phyloP scores from a whole-genome alignment of 192 early-diverging fungal species.

The Gryganskiella cystojenkinii region DNA sequence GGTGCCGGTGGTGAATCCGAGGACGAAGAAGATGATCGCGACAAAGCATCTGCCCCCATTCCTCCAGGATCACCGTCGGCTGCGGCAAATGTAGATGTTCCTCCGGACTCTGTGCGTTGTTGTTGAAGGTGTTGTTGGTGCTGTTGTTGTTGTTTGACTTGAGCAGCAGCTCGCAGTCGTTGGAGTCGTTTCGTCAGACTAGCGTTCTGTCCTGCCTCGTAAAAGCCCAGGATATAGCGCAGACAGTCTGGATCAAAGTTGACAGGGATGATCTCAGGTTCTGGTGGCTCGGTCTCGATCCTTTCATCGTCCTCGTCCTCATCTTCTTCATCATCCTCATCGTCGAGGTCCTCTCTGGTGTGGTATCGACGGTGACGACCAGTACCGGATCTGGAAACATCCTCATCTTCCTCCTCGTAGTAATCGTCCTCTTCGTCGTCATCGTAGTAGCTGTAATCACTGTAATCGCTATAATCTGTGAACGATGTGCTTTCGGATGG shows the following conservation, averaged over 20 bases:
- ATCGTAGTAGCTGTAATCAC: background rate
- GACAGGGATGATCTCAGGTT: conserved; percentile 64
- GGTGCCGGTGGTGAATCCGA: background rate
- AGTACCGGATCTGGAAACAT: too few species aligned
- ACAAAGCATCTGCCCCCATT: conserved; percentile 5
- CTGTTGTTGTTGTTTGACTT: conserved; percentile 22
- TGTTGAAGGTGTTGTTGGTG: conserved; percentile 10
- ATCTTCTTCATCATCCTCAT: conserved; percentile 36
- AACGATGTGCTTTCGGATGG: too few species aligned
- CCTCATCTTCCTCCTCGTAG: conserved; percentile 40
- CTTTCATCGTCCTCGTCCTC: conserved; percentile 56
- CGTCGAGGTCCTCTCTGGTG: conserved; percentile 23
- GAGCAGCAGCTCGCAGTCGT: conserved; percentile 6
- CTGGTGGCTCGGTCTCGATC: conserved; percentile 47
- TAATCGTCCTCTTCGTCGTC: conserved; percentile 24
- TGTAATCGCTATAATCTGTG: too few species aligned
- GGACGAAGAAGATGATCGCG: background rate
- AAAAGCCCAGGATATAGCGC: conserved; percentile 63
- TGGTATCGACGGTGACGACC: too few species aligned
- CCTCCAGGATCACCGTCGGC: too few species aligned
- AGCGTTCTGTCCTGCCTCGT: conserved; percentile 55
- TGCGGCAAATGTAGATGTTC: too few species aligned
- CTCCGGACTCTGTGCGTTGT: too few species aligned
- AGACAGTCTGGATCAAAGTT: conserved; percentile 67
- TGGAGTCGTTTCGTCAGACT: conserved; percentile 26